Evolutionary conservation across 768 basidiomycete genomes (phyloP), one percentile per base, ranked within the genome.

Genomic region (Pleurotus cornucopiae): DNA sequence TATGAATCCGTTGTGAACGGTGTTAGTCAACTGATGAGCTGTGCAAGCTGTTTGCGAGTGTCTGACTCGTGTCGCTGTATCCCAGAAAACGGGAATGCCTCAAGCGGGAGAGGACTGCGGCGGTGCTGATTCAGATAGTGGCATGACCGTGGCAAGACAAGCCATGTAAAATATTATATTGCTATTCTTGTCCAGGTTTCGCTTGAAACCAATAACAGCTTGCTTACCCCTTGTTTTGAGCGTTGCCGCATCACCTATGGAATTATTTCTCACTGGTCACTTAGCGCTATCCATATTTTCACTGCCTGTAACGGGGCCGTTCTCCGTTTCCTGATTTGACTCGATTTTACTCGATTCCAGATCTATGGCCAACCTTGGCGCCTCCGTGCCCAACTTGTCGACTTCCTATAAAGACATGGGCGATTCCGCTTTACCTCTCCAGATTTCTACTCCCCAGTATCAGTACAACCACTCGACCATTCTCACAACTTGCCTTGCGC

Each of bases 311-410:
- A 64, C 67, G 66, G 67, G 62, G 52, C 63, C 68, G 66, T 64
- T 61, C 54, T 57, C 58, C 56, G 60, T 53, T 67, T 63, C 66
- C 69, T 67, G 65, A 63, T 72, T 73, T 65, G 72, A 77, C 72
- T 75, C 73, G 72, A 70, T 69, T 66, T 69, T 69, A 64, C 62
- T 65, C 66, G 69, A 57, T 58, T 69, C 62, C 52, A 56, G 34
- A 49, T 49, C 53, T 34, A 34, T 34, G 30, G 30, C 30, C 9
- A 2, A 58, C 58, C 56, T 56, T 58, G 54, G 55, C 57, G 21
- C 54, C 45, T 55, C 37, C 39, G 46, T 47, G 14, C 52, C 52
- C 34, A 46, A 47, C 44, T 52, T 48, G 48, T 56, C 53, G 51
- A 62, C 41, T 58, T 49, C 49, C 26, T 38, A 47, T 38, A 49